Conservation (phyloP, 352 stramenopile genomes). For the Halophytophthora polymorphica region DNA sequence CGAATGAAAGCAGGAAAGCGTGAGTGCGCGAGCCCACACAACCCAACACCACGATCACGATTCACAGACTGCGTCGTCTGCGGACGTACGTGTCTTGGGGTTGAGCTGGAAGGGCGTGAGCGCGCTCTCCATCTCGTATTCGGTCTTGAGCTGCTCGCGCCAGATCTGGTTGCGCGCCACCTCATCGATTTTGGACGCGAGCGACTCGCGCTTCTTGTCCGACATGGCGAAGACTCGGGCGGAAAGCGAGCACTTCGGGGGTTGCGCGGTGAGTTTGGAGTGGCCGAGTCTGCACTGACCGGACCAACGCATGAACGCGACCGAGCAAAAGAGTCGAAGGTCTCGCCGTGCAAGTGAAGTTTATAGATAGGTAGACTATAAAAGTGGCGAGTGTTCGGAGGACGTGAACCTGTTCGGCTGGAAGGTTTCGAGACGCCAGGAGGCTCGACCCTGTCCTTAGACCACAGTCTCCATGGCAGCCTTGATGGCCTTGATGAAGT, state of each 20-base stretch:
- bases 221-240: conserved; percentile 29
- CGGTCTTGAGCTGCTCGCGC: conserved; percentile 84
- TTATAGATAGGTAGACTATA: no score
- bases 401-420: no score
- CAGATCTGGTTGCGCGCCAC: conserved; percentile 86
- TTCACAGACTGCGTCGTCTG: neutral
- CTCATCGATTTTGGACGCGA: conserved; percentile 82
- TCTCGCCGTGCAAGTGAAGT: no score
- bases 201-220: conserved; percentile 75
- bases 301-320: neutral
- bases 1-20: neutral
- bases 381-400: no score
- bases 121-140: conserved; percentile 72
- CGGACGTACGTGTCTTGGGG: conserved; percentile 62
- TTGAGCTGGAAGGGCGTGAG: conserved; percentile 84
- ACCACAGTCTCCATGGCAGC: conserved; percentile 78
- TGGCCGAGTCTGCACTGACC: neutral
- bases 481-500: conserved; percentile 85
- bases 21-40: neutral
- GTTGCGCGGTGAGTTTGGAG: neutral
- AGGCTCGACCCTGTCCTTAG: neutral
- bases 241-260: neutral
- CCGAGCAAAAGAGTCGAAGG: no score
- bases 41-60: neutral
- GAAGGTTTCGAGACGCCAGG: no score